phyloP scores from a whole-genome alignment of 805 yeast genomes.

The Yamadazyma takamatsuzukensis region DNA sequence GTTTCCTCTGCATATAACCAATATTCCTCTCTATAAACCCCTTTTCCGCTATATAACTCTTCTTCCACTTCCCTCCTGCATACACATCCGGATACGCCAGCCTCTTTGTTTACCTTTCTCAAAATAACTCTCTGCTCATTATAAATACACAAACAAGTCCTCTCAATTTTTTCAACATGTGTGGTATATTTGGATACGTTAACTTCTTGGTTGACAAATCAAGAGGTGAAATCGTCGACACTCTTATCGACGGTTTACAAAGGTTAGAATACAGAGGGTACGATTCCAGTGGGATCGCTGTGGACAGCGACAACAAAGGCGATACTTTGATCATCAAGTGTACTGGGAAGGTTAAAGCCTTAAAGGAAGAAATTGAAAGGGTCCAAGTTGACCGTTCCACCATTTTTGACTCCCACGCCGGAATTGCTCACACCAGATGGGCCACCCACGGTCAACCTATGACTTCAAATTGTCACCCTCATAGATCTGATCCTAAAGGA shows the following conservation, averaged over 20 bases:
- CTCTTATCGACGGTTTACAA: conserved; percentile 77
- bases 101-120: too few relatives aligned
- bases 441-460: conserved; percentile 98
- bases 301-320: conserved; percentile 80
- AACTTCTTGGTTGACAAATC: conserved; percentile 89
- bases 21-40: too few relatives aligned
- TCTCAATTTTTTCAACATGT: conserved; percentile 13
- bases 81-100: too few relatives aligned
- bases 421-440: conserved; percentile 99
- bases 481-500: conserved; percentile 75
- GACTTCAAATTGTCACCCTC: conserved; percentile 90
- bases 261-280: conserved; percentile 97
- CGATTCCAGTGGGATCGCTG: conserved; percentile 95
- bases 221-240: conserved; percentile 89
- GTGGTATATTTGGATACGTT: conserved; percentile 98
- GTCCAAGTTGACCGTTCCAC: conserved; percentile 54
- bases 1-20: too few relatives aligned
- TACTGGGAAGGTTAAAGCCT: conserved; percentile 86
- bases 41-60: too few relatives aligned
- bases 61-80: too few relatives aligned
- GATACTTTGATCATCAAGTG: conserved; percentile 74
- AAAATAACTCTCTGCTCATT: too few relatives aligned
- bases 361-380: conserved; percentile 59
- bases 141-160: too few relatives aligned
- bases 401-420: conserved; percentile 80